Percentiles rank a stretch among this genome's conserved stretches.
phyloP scores from a whole-genome alignment of 305 asterid genomes.

The Nicotiana rustica region DNA sequence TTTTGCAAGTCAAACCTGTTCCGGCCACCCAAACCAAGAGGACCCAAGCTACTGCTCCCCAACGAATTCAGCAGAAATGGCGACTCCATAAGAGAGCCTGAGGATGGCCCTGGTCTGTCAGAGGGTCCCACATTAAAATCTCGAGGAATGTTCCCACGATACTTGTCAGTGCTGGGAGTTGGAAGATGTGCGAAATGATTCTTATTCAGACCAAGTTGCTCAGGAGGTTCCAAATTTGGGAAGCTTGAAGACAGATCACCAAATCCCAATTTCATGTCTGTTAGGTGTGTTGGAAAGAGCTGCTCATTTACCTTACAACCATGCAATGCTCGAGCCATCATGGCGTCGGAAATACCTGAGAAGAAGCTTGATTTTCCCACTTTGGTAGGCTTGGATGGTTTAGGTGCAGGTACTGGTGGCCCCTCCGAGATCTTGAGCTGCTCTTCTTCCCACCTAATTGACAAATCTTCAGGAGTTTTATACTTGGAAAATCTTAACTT shows the following conservation, averaged over 20 bases:
- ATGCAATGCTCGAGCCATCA: constrained; percentile 72
- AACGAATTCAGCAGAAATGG: constrained; percentile 71
- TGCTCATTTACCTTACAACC: constrained; percentile 63
- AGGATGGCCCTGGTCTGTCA: constrained; percentile 54
- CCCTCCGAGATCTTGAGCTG: constrained; percentile 76
- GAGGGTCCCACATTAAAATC: constrained; percentile 57
- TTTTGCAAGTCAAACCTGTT: constrained; percentile 43
- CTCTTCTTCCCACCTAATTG: constrained; percentile 90
- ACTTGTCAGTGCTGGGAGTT: constrained; percentile 56
- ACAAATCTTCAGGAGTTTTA: constrained; percentile 72
- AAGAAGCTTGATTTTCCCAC: constrained; percentile 44
- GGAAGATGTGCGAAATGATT: constrained; percentile 50
- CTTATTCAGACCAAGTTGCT: constrained; percentile 40
- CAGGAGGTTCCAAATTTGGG: constrained; percentile 56
- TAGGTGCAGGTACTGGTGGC: constrained; percentile 47
- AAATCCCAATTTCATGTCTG: constrained; percentile 90
- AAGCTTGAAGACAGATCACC: constrained; percentile 60
- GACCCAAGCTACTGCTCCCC: constrained; percentile 60
- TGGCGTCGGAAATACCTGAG: constrained; percentile 66
- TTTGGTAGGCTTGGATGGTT: constrained; percentile 55
- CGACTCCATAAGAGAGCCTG: constrained; percentile 51
- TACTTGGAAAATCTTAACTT: constrained; percentile 79
- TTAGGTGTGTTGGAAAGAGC: constrained; percentile 63
- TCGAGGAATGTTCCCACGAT: constrained; percentile 56
- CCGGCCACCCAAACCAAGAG: constrained; percentile 51